Base-by-base conservation (phyloP, 2,329 filamentous ascomycete species). In the Bimuria novae-zelandiae region DNA sequence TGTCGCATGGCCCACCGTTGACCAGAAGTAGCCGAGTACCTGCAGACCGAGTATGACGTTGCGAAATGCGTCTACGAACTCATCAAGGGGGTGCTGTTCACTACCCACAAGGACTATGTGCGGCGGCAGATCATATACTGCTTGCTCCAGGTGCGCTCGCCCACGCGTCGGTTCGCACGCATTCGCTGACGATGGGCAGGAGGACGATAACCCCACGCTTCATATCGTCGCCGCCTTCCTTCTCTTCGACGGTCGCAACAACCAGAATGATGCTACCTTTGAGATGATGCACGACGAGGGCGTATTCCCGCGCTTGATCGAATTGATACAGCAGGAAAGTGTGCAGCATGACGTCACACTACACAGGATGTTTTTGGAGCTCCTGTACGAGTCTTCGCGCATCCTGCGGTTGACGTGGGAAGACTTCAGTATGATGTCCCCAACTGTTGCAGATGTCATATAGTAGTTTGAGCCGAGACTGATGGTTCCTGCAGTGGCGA, bases 361-460 rank as follows among this genome's bases (percentile, higher is more conserved):
- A 55, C 90, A 97, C 75, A 85, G 89, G 30, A 77, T 94, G 56
- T 79, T 97, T 47, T 80, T 99, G 65, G 89, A 97, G 74, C 78
- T 99, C 51, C 82, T 97, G 70, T 99, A 96, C 75, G 94, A 97
- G 78, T 97, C 97, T 89, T 92, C 91, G 39, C 84, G 95, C 55
- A 91, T 97, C 71, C 92, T 97, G 74, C 84, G 87, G 57, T 77
- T 99, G 54, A 87, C 84, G 49, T 77, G 82, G 55, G 85, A 90
- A 60, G 93, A 99, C 70, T 76, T 99, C 60, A 84, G 76, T 90
- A 84, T 51, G 89, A 75, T 17, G 35, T 22, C 3, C 11, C 12
- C 51, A 16, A n/a, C 35, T n/a, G n/a, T 14, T 19, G 22, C 14
- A 3, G 37, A 19, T n/a, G 22, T 11, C 21, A 17, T 30, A 7